Evolutionary conservation across 495 filamentous ascomycete species (phyloP).

Genomic region (Neurospora sp.): DNA sequence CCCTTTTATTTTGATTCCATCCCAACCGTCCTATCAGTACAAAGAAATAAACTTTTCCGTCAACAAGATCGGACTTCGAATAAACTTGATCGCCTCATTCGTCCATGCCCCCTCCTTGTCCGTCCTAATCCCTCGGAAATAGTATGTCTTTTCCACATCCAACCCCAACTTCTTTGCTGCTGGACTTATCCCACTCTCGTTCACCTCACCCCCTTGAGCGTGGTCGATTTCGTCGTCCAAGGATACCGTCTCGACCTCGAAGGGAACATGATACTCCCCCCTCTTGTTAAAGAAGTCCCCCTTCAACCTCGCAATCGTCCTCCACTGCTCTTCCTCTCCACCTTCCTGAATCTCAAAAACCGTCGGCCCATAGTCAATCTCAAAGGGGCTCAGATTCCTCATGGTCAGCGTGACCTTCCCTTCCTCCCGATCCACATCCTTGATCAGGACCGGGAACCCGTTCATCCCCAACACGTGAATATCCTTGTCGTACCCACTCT

Average conservation of each 20-base stretch:
- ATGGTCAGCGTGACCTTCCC: slow-evolving; percentile 4
- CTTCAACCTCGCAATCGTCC: slow-evolving; percentile 14
- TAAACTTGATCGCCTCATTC: slow-evolving; percentile 2
- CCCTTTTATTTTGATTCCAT: neutral
- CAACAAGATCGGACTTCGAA: neutral
- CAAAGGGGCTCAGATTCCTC: slow-evolving; percentile 18
- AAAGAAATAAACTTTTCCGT: neutral
- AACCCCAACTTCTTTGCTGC: neutral
- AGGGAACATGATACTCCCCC: neutral
- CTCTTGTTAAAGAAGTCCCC: slow-evolving; percentile 16
- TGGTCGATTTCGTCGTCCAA: neutral
- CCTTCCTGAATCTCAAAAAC: slow-evolving; percentile 17
- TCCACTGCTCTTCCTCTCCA: slow-evolving; percentile 2
- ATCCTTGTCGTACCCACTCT: slow-evolving; percentile 16
- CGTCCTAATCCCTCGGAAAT: neutral
- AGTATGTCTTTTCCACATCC: neutral
- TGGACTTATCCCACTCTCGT: neutral
- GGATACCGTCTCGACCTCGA: neutral
- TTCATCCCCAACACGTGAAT: slow-evolving; percentile 17
- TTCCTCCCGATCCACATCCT: slow-evolving; percentile 4
- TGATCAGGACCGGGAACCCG: slow-evolving; percentile 9
- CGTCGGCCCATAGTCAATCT: slow-evolving; percentile 23
- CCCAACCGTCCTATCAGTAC: neutral
- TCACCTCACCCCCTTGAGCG: neutral
- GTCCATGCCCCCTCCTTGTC: slow-evolving; percentile 1